Evolutionary conservation across 2,329 filamentous ascomycete species (phyloP).

Genomic region (Huntiella abstrusa): DNA sequence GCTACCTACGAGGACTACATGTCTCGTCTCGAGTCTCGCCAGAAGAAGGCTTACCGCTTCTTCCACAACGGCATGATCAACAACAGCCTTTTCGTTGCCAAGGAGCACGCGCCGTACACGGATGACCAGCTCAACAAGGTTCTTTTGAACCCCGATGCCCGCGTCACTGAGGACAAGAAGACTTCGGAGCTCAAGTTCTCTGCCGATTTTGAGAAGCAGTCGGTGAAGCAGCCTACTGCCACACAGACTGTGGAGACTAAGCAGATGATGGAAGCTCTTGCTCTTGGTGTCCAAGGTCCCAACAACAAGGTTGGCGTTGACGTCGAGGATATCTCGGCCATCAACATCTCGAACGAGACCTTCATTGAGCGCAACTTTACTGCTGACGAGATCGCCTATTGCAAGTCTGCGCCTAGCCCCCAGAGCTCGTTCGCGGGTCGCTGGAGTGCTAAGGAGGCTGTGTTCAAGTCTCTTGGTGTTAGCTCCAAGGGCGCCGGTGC

Average conservation of each 20-base stretch:
- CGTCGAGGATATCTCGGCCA: slow-evolving; percentile 68
- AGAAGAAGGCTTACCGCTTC: slow-evolving; percentile 98
- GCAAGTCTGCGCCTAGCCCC: slow-evolving; percentile 56
- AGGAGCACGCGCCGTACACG: slow-evolving; percentile 75
- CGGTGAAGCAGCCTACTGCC: slow-evolving; percentile 32
- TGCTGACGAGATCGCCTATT: slow-evolving; percentile 65
- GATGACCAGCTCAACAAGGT: slow-evolving; percentile 73
- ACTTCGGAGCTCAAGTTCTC: slow-evolving; percentile 60
- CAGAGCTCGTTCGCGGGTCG: slow-evolving; percentile 85
- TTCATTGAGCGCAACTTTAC: slow-evolving; percentile 96
- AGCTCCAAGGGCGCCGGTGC: slow-evolving; percentile 74
- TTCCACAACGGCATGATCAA: slow-evolving; percentile 98
- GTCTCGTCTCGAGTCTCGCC: slow-evolving; percentile 71
- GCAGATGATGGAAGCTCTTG: slow-evolving; percentile 59
- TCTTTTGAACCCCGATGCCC: slow-evolving; percentile 84
- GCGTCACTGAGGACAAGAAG: slow-evolving; percentile 75
- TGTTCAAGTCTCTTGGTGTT: slow-evolving; percentile 93
- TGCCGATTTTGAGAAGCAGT: slow-evolving; percentile 45
- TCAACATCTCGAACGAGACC: slow-evolving; percentile 87
- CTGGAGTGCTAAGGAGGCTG: slow-evolving; percentile 96
- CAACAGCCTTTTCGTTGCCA: slow-evolving; percentile 93
- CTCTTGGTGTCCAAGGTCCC: slow-evolving; percentile 40
- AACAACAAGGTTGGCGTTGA: slow-evolving; percentile 82
- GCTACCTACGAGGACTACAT: slow-evolving; percentile 67
- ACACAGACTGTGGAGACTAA: slow-evolving; percentile 43